Conservation (phyloP, 805 yeast species). For the Debaryomyces castellii region DNA sequence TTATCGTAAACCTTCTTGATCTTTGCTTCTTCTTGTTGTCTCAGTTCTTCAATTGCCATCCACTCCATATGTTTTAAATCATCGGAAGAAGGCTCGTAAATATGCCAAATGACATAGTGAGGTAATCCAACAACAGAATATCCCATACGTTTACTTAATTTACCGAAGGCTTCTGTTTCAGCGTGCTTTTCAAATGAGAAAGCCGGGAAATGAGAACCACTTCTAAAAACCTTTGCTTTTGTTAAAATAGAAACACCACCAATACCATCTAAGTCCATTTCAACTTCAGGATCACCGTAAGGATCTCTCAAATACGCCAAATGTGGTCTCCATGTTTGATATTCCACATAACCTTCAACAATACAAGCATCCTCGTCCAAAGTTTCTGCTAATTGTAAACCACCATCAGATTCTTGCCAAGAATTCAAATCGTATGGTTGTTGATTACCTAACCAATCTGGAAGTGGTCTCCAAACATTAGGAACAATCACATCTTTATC, state of each 20-base stretch:
- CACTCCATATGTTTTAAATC: conserved; percentile 83
- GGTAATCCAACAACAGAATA: conserved; percentile 86
- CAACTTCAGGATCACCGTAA: conserved; percentile 90
- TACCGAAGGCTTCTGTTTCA: conserved; percentile 96
- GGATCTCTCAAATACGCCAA: conserved; percentile 93
- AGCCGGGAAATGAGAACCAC: conserved; percentile 95
- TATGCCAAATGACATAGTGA: conserved; percentile 95
- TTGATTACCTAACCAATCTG: conserved; percentile 81
- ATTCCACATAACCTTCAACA: conserved; percentile 96
- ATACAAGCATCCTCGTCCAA: conserved; percentile 93
- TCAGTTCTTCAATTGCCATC: conserved; percentile 79
- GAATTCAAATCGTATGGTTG: conserved; percentile 85
- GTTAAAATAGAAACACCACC: conserved; percentile 95
- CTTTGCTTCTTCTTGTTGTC: conserved; percentile 61
- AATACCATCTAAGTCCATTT: conserved; percentile 91
- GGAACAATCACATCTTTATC: conserved; percentile 92
- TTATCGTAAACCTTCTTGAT: conserved; percentile 64
- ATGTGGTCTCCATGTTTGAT: conserved; percentile 98
- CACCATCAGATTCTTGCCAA: conserved; percentile 86
- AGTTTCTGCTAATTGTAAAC: conserved; percentile 67
- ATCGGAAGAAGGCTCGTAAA: conserved; percentile 92
- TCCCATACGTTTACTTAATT: conserved; percentile 83
- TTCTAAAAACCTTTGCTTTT: conserved; percentile 80
- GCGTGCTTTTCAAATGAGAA: conserved; percentile 95
- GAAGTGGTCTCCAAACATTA: conserved; percentile 87